Evolutionary conservation across 2,329 filamentous ascomycete species (phyloP), one percentile per base, ranked within the genome.

Genomic region (Paracamarosporium sp.): DNA sequence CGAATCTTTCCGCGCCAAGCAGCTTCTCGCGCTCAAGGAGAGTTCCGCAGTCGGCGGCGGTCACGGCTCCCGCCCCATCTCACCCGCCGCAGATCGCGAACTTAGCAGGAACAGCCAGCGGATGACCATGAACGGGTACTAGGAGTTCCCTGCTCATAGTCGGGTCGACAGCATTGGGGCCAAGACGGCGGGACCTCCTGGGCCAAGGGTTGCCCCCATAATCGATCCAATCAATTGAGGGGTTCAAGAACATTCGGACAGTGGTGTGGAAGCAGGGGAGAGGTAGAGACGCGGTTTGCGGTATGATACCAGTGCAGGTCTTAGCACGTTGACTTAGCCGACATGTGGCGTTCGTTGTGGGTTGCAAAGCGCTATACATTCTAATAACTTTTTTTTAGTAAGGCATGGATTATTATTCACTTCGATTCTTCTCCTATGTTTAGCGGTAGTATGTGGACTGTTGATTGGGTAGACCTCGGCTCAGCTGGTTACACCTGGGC

Each of bases 1-100:
- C 85, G 95, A 99, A 86, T 96, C 93, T 59, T 99, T 99, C 93
- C 93, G 95, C 81, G 93, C 95, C 73, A 99, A 99, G 89, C 95
- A 99, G 82, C 85, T 99, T 73, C 83, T 99, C 76, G 95, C 95
- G 57, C 86, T 99, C 78, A 99, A 98, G 88, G 95, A 99, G 85
- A 97, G 91, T 85, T 96, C 92, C 76, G 92, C 92, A 68, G 91
- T 92, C 66, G 90, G 89, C 65, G 90, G 89, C 65, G 45, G 45
- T 20, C 85, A 88, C 83, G 87, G 89, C 66, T 95, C 92, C 83
- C 87, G 94, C 78, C 95, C 95, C 74, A 99, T 99, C 84, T 96
- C 92, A 78, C 95, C 95, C 60, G 86, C 93, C 60, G 94, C 95
- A 56, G 95, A 99, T 68, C 89, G 95, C 67, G 95, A 99, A 82